Evolutionary conservation across 2,329 filamentous ascomycete species (phyloP).

Genomic region (Elsinoe ampelina): DNA sequence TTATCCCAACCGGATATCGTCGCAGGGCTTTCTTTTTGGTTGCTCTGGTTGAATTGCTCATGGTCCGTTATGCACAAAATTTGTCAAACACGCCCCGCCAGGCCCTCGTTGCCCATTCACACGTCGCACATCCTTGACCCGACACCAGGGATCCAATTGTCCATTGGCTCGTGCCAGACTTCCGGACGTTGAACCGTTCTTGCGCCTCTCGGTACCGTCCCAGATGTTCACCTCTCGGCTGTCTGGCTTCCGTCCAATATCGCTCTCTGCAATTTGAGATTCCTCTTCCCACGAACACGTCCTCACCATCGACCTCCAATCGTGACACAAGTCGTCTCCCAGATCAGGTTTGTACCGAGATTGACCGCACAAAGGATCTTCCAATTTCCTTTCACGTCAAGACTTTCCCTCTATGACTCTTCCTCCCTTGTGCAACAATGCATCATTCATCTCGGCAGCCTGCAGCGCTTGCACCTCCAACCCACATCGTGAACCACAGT

Average conservation of each 20-base stretch:
- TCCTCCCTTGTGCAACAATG: neutral
- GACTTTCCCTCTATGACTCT: neutral
- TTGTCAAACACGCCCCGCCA: constrained; percentile 11
- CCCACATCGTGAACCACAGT: neutral
- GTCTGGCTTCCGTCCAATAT: neutral
- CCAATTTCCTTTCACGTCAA: constrained; percentile 6
- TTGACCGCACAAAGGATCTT: neutral
- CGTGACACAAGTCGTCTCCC: neutral
- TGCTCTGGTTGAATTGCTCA: neutral
- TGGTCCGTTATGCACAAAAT: constrained; percentile 9
- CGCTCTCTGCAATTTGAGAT: neutral
- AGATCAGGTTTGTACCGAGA: neutral
- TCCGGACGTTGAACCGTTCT: constrained; percentile 11
- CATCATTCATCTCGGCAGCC: neutral
- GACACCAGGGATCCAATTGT: constrained; percentile 1
- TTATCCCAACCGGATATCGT: neutral
- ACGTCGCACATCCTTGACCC: neutral
- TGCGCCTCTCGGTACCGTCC: constrained; percentile 9
- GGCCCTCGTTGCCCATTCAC: neutral
- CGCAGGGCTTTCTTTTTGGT: neutral
- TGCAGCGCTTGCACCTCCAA: constrained; percentile 5
- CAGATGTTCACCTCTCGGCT: constrained; percentile 6
- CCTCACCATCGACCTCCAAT: neutral
- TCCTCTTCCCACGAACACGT: neutral
- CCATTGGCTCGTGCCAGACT: constrained; percentile 1